Evolutionary conservation across 2,329 filamentous ascomycete species (phyloP), one percentile per base, ranked within the genome.

Genomic region (Claviceps pusilla): DNA sequence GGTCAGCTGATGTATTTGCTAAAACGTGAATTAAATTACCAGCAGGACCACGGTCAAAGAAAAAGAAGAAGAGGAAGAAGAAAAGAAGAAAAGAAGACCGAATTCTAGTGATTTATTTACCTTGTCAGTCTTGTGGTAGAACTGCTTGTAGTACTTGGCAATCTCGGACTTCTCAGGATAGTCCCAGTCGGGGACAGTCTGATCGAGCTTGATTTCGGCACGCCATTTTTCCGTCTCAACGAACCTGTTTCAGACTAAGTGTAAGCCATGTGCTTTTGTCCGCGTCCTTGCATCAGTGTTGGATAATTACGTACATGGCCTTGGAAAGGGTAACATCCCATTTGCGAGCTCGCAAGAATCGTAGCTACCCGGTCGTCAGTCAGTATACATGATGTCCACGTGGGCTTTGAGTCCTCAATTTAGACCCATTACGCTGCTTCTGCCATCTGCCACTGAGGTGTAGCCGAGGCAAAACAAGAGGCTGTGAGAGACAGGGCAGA

Each of bases 61-160:
- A 39, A 39, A 10, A 11, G 11, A 11, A 11, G 11, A 16, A 0
- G 24, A 24, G 3, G 24, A 24, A 24, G 24, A 24, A 24, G 24
- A 24, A 24, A 24, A 3, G 24, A 10, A 16, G 19, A 5, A 11
- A 14, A 33, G 7, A 6, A 47, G 10, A 12, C 9, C 14, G 11
- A 1, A 41, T 49, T 28, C 19, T 9, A 31, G 37, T 3, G 14
- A 53, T 64, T 54, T 69, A 53, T 64, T 54, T 69, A 84, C 82
- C 73, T 89, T 89, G 73, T 93, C 88, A 12, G 83, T 91, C 76
- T 96, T 96, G 80, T 98, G 93, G 76, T 98, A 98, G 77, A 93
- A 98, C 74, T 98, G 93, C 50, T 89, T 89, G 74, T 98, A 98
- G 77, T 87, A 95, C 72, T 91, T 76, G 71, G 87, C 87, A 56